phyloP scores from a whole-genome alignment of 2,329 filamentous ascomycete species.

The Chaetomiaceae sp. region DNA sequence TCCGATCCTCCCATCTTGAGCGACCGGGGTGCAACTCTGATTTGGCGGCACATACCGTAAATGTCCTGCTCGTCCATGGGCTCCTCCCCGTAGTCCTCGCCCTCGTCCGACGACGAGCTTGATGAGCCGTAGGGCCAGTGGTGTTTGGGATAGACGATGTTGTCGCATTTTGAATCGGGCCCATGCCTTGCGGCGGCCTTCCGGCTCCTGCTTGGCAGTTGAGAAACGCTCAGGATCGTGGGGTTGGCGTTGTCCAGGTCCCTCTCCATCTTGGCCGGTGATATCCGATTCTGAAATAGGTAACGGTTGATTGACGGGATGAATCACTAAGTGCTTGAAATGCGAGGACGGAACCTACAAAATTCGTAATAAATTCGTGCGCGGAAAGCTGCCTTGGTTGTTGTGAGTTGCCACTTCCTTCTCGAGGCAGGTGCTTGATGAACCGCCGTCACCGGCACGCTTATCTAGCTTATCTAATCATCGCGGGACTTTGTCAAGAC shows the following conservation, averaged over 20 bases:
- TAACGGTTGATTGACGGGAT: neutral
- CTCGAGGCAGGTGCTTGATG: neutral
- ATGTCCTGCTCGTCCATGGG: slow-evolving; percentile 97
- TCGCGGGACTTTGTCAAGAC: too few relatives aligned
- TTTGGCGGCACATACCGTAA: slow-evolving; percentile 58
- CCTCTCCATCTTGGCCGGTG: slow-evolving; percentile 33
- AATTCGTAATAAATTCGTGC: too few relatives aligned
- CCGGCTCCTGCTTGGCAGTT: slow-evolving; percentile 75
- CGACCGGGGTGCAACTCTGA: neutral
- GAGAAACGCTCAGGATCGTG: slow-evolving; percentile 80
- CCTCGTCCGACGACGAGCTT: slow-evolving; percentile 32
- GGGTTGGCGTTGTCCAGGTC: slow-evolving; percentile 79
- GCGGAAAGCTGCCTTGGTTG: neutral
- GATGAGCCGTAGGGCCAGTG: slow-evolving; percentile 37
- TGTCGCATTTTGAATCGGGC: slow-evolving; percentile 45
- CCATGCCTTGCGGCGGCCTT: slow-evolving; percentile 45
- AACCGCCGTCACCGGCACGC: neutral
- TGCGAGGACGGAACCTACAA: neutral
- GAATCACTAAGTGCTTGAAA: neutral
- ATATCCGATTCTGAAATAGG: neutral
- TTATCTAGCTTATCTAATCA: neutral
- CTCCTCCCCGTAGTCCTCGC: slow-evolving; percentile 50
- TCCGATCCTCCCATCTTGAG: too few relatives aligned
- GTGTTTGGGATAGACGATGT: slow-evolving; percentile 44
- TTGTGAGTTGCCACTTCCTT: slow-evolving; percentile 9